Percentiles rank a stretch among this genome's conserved stretches.
Conservation (phyloP, 2,329 filamentous ascomycete genomes). For the Aureobasidium uvarum region DNA sequence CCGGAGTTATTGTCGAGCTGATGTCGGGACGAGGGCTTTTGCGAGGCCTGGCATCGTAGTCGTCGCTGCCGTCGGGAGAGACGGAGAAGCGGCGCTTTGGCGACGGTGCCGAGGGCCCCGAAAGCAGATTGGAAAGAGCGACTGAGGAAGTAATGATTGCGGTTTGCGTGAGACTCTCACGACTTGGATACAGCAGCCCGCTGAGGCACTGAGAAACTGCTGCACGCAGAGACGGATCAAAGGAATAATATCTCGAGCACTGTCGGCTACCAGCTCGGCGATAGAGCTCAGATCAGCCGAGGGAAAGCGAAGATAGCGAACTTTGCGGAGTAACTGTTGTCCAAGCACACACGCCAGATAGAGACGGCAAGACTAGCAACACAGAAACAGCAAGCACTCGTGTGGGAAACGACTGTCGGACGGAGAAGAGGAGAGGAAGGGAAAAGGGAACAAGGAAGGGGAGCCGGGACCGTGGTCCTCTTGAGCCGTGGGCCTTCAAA, state of each 20-base stretch:
- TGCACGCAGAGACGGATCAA: conserved; percentile 21
- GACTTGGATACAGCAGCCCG: conserved; percentile 17
- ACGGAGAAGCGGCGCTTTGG: conserved; percentile 25
- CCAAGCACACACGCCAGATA: not conserved
- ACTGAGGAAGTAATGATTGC: conserved; percentile 27
- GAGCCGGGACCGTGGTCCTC: conserved; percentile 15
- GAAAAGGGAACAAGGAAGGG: not conserved
- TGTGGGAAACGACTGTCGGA: not conserved
- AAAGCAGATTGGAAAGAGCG: conserved; percentile 24
- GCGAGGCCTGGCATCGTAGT: conserved; percentile 18
- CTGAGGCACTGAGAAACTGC: conserved; percentile 1
- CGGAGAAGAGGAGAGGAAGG: not conserved
- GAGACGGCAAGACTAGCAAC: not conserved
- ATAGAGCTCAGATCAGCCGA: conserved; percentile 23
- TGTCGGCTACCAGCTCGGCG: conserved; percentile 23
- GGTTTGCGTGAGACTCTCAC: conserved; percentile 25
- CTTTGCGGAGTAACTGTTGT: conserved; percentile 21
- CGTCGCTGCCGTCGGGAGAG: conserved; percentile 23
- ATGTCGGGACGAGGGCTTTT: conserved; percentile 25
- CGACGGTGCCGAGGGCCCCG: conserved; percentile 22
- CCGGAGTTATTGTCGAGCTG: conserved; percentile 5
- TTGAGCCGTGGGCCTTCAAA: conserved; percentile 12
- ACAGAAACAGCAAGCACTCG: not conserved
- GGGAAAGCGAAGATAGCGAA: conserved; percentile 23
- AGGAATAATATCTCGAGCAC: conserved; percentile 12